phyloP scores from a whole-genome alignment of 345 rosid genomes.

The Trapa incisa region DNA sequence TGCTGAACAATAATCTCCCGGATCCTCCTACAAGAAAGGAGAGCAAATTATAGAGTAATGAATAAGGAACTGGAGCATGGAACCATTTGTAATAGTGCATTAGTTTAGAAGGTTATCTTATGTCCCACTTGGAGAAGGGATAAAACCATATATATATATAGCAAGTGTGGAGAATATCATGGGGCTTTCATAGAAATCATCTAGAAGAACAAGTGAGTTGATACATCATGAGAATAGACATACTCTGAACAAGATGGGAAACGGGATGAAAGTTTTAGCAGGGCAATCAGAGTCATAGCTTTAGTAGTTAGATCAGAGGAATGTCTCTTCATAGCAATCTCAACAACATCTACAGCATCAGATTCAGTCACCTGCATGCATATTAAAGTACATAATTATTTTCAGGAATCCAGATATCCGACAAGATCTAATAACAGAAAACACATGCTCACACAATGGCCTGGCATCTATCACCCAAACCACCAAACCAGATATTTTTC shows the following conservation, averaged over 20 bases:
- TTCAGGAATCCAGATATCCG: not conserved
- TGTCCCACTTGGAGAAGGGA: not conserved
- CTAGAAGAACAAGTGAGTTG: not conserved
- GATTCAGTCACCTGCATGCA: conserved; percentile 76
- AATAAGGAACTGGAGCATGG: not conserved
- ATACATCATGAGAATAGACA: conserved; percentile 13
- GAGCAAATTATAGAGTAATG: not conserved
- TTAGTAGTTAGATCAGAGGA: conserved; percentile 66
- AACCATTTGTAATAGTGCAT: not conserved
- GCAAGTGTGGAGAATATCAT: no score
- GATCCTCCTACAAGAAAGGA: conserved; percentile 52
- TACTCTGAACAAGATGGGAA: conserved; percentile 91
- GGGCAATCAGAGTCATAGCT: conserved; percentile 83
- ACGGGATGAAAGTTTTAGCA: conserved; percentile 85
- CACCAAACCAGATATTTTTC: not conserved
- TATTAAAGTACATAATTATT: conserved; percentile 4
- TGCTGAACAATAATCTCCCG: conserved; percentile 52
- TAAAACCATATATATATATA: no score
- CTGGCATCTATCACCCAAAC: not conserved
- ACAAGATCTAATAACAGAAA: not conserved
- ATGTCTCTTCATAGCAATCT: conserved; percentile 56
- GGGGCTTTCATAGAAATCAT: not conserved
- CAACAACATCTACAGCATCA: conserved; percentile 81
- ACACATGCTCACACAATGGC: not conserved
- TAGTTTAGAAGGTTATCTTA: not conserved